A percentile compares a stretch with the other conserved stretches of the same genome.
Evolutionary conservation across 371 early-diverging fungal species (phyloP).

Genomic region (Haplosporangium sp.): DNA sequence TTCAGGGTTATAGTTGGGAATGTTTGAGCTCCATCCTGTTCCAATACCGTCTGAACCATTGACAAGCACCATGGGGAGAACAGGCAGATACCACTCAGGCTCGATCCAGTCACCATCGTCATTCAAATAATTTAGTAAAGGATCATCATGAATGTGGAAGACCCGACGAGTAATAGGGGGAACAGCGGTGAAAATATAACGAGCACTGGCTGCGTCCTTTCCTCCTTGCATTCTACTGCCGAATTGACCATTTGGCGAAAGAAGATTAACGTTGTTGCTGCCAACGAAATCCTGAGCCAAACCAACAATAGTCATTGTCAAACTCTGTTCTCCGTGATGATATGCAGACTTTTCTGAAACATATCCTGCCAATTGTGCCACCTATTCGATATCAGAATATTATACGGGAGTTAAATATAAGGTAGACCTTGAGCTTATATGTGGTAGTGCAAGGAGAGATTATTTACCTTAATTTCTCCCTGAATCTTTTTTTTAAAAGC

Average conservation of each 20-base stretch:
- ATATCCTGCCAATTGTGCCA: conserved; percentile 96
- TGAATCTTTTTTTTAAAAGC: conserved; percentile 92
- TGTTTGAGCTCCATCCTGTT: conserved; percentile 93
- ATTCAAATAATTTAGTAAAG: conserved; percentile 87
- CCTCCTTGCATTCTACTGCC: conserved; percentile 98
- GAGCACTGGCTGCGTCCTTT: conserved; percentile 97
- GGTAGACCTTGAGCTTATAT: no score
- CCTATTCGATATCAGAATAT: conserved; percentile 35
- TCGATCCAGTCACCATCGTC: conserved; percentile 98
- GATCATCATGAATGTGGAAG: conserved; percentile 93
- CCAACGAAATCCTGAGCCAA: conserved; percentile 99
- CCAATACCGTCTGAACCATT: conserved; percentile 99
- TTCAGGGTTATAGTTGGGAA: conserved; percentile 92
- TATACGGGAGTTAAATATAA: background rate
- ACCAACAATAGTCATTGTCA: conserved; percentile 93
- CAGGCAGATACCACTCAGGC: conserved; percentile 98
- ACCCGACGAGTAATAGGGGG: conserved; percentile 84
- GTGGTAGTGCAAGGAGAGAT: background rate
- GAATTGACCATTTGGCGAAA: conserved; percentile 97
- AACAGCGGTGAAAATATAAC: conserved; percentile 97
- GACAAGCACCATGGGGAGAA: conserved; percentile 97
- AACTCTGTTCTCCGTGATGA: conserved; percentile 98
- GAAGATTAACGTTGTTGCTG: conserved; percentile 96
- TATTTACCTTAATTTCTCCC: conserved; percentile 89
- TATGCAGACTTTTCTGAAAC: conserved; percentile 96